These are phyloP conservation scores for Epicoccum nigrum DNA, from an alignment of 2,329 filamentous ascomycete genomes.

Conservation along the genomic window DNA sequence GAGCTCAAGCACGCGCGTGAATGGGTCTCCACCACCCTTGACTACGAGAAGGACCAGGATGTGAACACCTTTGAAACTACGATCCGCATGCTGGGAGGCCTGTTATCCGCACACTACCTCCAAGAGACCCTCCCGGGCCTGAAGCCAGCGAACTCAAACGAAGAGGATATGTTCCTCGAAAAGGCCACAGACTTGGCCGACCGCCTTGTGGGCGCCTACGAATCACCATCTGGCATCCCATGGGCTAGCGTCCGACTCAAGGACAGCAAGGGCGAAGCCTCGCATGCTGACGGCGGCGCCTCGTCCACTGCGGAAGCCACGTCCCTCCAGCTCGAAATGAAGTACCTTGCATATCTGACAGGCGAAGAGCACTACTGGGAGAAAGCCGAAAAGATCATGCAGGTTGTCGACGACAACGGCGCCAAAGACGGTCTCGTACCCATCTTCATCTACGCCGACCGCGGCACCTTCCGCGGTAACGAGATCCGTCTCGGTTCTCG, in stretches of 20 bases:
- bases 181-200: conserved; percentile 94
- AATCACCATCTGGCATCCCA: conserved; percentile 84
- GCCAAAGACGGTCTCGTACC: conserved; percentile 83
- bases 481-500: conserved; percentile 93
- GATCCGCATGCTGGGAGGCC: conserved; percentile 93
- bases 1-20: conserved; percentile 82
- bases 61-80: conserved; percentile 98
- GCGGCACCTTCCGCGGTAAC: conserved; percentile 77
- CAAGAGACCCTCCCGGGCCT: conserved; percentile 81
- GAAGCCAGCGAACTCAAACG: conserved; percentile 73
- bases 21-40: conserved; percentile 82
- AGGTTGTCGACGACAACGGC: conserved; percentile 84
- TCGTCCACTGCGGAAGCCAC: conserved; percentile 94
- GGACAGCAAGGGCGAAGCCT: conserved; percentile 74
- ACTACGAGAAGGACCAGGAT: conserved; percentile 90
- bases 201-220: conserved; percentile 83
- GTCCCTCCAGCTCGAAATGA: conserved; percentile 92
- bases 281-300: conserved; percentile 83
- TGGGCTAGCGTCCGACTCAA: conserved; percentile 89
- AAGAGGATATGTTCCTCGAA: conserved; percentile 92
- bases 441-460: conserved; percentile 84
- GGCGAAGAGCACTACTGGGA: conserved; percentile 94
- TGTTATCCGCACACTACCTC: conserved; percentile 94
- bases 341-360: conserved; percentile 93
- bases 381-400: conserved; percentile 86